Base-by-base conservation (phyloP, 2,329 filamentous ascomycete species). In the Tolypocladium endophyticum region DNA sequence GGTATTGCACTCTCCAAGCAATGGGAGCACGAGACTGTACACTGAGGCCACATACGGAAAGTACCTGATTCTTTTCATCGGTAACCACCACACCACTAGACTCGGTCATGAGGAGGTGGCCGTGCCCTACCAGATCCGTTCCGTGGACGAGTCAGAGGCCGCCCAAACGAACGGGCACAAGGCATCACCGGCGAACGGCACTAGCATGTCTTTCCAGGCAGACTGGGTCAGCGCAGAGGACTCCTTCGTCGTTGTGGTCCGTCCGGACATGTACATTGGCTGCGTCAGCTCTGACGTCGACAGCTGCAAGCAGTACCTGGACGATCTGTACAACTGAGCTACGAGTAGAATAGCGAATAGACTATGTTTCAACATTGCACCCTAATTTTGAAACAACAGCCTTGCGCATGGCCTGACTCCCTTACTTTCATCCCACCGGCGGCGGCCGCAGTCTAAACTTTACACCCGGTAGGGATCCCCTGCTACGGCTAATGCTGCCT, bases 241-340 rank as follows among this genome's bases (percentile, higher is more conserved):
- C 41, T 55, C 62, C 4, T 71, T 69, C 47, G 62, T 65, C 4
- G 71, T 75, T 3, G 68, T 76, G 4, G 71, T 76, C 25, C 67
- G 73, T 16, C 74, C 74, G 18, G 74, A 76, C 60, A 74, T 75
- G 74, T 76, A 76, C 56, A 69, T 76, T 60, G 74, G 73, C 18
- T 71, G 68, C 57, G 71, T 74, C 23, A 69, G 70, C 20, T 60
- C 45, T 60, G 64, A 61, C 50, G 63, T 57, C 23, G 61, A 63
- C 5, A 67, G 66, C n/a, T 71, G 68, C 64, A 65, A 62, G 43
- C 57, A 61, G 35, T 74, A 74, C 61, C 62, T 71, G 18, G 61
- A 59, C 36, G 61, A 62, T 28, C 58, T 68, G 20, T 63, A 70
- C 50, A 36, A 23, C 50, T 54, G 36, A 30, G 23, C 28, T n/a